Base-by-base conservation (phyloP, 2,329 filamentous ascomycete species). In the Incumbomyces lentus region DNA sequence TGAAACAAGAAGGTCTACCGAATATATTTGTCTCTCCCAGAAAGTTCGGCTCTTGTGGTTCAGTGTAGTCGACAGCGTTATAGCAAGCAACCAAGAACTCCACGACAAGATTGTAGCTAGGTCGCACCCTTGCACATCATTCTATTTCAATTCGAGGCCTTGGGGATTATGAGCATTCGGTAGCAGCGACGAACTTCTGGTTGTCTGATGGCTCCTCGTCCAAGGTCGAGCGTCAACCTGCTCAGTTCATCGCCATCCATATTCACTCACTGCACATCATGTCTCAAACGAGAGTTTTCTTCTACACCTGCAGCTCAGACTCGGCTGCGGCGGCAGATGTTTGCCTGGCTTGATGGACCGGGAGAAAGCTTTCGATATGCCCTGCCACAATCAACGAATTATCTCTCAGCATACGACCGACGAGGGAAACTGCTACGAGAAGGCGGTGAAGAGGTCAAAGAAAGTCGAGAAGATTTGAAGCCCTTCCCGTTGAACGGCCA, bases 401-500 rank as follows among this genome's bases (percentile, higher is more conserved):
- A 78, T 55, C 63, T 78, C 14, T 67, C 65, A 47, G 74, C 72
- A 35, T 77, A 76, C 58, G 69, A 75, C 56, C 65, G 60, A 49
- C 56, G 59, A 17, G 74, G 74, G n/a, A 66, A 68, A 40, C 60
- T 76, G 11, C 51, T 69, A 35, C 67, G 73, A 51, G 44, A 46
- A 31, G 22, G 22, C 4, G 45, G 34, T 18, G 29, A 44, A 17
- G 18, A 40, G 40, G 38, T 34, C 4, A 33, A 33, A 13, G 42
- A 45, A 32, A 4, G 8, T 4, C 17, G 33, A 30, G 44, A 56
- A 34, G 54, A 60, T 48, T 47, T 59, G 58, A 72, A 62, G 50
- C 86, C 86, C 0, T 95, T 92, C 54, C 87, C 87, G 0, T 61
- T 78, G 41, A 95, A 95, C 63, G 68, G 67, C 3, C 61, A 74